These are phyloP conservation scores for Pseudogymnoascus sp. DNA, from an alignment of 2,329 filamentous ascomycete species.

Conservation along the genomic window DNA sequence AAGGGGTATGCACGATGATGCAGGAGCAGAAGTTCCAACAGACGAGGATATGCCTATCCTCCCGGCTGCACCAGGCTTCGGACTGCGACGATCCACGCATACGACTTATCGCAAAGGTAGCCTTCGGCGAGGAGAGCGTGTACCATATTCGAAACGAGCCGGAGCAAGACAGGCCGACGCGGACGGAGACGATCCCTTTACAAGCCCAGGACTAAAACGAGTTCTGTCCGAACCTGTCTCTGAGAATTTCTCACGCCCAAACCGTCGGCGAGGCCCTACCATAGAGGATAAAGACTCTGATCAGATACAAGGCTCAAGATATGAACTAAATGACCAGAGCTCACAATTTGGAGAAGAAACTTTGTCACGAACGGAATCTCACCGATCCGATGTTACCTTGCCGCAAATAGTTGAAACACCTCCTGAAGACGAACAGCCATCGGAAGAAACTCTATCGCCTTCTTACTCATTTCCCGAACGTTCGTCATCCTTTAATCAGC, in stretches of 20 bases:
- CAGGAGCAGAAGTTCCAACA: constrained; percentile 29
- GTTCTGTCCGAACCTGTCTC: constrained; percentile 62
- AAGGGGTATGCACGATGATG: constrained; percentile 18
- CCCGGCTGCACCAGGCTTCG: constrained; percentile 64
- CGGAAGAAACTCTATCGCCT: constrained; percentile 17
- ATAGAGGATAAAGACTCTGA: background rate
- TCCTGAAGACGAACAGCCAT: constrained; percentile 34
- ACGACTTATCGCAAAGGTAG: constrained; percentile 89
- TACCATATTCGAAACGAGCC: constrained; percentile 65
- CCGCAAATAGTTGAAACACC: constrained; percentile 60
- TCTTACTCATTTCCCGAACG: constrained; percentile 40
- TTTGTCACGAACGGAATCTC: background rate
- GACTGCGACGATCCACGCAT: constrained; percentile 78
- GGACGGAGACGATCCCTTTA: constrained; percentile 47
- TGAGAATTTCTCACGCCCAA: constrained; percentile 56
- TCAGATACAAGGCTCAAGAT: background rate
- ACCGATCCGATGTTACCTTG: constrained; percentile 24
- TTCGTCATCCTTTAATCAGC: constrained; percentile 42
- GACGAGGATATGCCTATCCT: constrained; percentile 78
- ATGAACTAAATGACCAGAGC: background rate
- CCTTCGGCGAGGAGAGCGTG: constrained; percentile 67
- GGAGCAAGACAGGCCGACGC: constrained; percentile 53
- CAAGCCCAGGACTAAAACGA: constrained; percentile 34
- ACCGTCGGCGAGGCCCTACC: constrained; percentile 17
- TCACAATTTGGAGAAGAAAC: background rate